Evolutionary conservation across 768 basidiomycete genomes (phyloP).

Genomic region (Boletus reticulatus): DNA sequence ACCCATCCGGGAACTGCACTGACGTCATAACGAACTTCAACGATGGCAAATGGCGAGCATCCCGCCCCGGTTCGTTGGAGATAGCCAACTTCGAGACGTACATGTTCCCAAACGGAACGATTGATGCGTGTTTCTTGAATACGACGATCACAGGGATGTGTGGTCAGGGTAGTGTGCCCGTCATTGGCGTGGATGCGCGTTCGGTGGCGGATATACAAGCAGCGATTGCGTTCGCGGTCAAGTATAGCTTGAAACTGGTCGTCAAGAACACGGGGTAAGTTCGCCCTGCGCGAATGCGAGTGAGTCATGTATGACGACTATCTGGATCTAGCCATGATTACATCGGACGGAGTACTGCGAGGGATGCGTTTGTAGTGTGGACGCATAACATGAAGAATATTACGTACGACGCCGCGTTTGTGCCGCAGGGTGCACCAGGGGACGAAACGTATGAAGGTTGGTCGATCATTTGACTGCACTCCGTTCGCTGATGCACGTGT

Average conservation of each 20-base stretch:
- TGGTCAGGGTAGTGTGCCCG: slow-evolving; percentile 19
- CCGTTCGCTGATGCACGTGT: not conserved
- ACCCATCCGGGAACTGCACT: slow-evolving; percentile 39
- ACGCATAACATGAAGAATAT: slow-evolving; percentile 43
- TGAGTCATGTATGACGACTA: not conserved
- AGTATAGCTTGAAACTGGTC: slow-evolving; percentile 16
- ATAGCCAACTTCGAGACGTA: slow-evolving; percentile 32
- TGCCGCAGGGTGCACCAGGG: slow-evolving; percentile 31
- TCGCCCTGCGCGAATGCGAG: not conserved
- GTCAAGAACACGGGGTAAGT: slow-evolving; percentile 26
- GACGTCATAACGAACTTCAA: slow-evolving; percentile 25
- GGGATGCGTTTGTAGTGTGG: slow-evolving; percentile 41
- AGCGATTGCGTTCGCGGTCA: slow-evolving; percentile 19
- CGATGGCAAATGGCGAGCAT: slow-evolving; percentile 41
- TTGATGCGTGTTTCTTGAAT: slow-evolving; percentile 37
- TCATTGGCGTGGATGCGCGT: slow-evolving; percentile 22
- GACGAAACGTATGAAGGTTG: slow-evolving; percentile 23
- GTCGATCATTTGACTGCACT: slow-evolving; percentile 2
- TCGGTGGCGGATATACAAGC: slow-evolving; percentile 18
- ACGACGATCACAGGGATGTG: slow-evolving; percentile 25
- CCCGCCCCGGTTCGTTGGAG: slow-evolving; percentile 41
- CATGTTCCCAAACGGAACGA: slow-evolving; percentile 42
- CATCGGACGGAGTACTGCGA: slow-evolving; percentile 39
- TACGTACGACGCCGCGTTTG: slow-evolving; percentile 30
- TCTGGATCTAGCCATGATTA: slow-evolving; percentile 33